Percentiles rank a stretch among this genome's conserved stretches.
phyloP scores from a whole-genome alignment of 116 monocot species.

The Posidonia oceanica region DNA sequence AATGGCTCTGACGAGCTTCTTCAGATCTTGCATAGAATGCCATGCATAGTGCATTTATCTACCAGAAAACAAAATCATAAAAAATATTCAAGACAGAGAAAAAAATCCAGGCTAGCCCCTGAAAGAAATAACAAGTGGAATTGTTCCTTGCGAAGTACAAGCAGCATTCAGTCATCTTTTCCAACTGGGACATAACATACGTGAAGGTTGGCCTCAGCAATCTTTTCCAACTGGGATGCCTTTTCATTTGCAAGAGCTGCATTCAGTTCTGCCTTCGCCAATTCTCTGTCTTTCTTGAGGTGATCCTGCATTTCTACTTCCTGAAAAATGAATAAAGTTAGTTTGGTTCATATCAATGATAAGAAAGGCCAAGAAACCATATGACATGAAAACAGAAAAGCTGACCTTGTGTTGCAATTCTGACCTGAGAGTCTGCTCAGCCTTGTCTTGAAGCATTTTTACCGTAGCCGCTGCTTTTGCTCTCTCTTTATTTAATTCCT shows the following conservation, averaged over 20 bases:
- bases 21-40: constrained; percentile 98
- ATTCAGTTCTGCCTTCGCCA: constrained; percentile 77
- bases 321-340: constrained; percentile 18
- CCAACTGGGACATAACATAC: constrained; percentile 23
- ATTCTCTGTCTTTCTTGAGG: constrained; percentile 51
- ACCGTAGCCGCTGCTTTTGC: constrained; percentile 52
- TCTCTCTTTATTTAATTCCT: constrained; percentile 93
- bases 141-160: neutral
- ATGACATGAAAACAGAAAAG: neutral
- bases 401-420: constrained; percentile 76
- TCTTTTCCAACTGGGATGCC: constrained; percentile 79
- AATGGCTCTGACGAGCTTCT: constrained; percentile 82
- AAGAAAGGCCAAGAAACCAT: neutral
- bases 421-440: constrained; percentile 67
- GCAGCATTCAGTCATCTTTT: neutral
- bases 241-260: constrained; percentile 83
- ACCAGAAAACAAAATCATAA: neutral
- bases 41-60: constrained; percentile 97
- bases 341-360: neutral
- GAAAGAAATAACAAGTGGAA: neutral
- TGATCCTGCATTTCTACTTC: constrained; percentile 53
- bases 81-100: neutral
- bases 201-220: constrained; percentile 91
- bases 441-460: constrained; percentile 72
- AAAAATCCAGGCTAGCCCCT: neutral